Evolutionary conservation across 495 filamentous ascomycete species (phyloP), one percentile per base, ranked within the genome.

Genomic region (Talaromyces stipitatus): DNA sequence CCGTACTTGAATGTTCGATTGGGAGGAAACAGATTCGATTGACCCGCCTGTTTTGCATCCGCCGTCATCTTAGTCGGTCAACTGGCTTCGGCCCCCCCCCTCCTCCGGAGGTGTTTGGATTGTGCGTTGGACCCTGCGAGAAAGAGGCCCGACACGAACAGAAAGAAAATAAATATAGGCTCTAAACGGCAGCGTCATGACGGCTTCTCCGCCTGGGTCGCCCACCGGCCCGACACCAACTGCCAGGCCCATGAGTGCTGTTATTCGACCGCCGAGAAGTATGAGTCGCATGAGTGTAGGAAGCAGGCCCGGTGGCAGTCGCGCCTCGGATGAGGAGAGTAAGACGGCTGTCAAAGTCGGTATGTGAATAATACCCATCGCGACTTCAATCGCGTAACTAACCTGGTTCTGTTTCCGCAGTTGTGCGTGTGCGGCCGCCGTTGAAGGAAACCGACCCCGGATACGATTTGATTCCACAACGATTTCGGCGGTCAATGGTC

Each of bases 311-410:
- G 88, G 86, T 48, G 86, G 88, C 58, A 96, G 90, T 72, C 82
- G 92, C 66, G 87, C 87, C 26, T 96, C 92, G 2, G 94, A 97
- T 66, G 94, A 98, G 63, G 94, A 97, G 78, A 80, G 81, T 41
- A 92, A 87, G 72, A 97, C 94, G 28, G 89, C 94, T n/a, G 94
- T 98, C 68, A 96, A 91, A 95, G 94, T 98, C 71, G 94, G 94
- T 98, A 82, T 67, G 94, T 91, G 45, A 28, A 58, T 4, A 22
- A 36, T 20, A 65, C 59, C 60, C 54, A 60, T 57, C 32, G 50
- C 57, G 54, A 58, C 50, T n/a, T 41, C 11, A 38, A 29, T 52
- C 32, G 36, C 59, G 62, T 58, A 59, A 46, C 54, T 32, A 43
- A 59, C 53, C 58, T 55, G 57, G 20, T 58, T 43, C 60, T 60